Base-by-base conservation (phyloP, 1,284 basidiomycete genomes). In the Trametes pubescens region DNA sequence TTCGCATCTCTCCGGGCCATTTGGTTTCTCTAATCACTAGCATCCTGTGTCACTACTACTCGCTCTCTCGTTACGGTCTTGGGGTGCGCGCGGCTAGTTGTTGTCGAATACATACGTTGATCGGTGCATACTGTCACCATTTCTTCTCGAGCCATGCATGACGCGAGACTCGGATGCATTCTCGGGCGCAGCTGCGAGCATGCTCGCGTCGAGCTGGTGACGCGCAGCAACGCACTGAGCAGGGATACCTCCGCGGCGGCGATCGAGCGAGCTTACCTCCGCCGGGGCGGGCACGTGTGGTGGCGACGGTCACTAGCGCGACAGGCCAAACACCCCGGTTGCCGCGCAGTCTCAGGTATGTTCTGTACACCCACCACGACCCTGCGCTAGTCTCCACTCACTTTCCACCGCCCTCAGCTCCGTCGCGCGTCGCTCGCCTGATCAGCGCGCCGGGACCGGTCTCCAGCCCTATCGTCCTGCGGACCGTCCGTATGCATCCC, bases 11-110 rank as follows among this genome's bases (percentile, higher is more conserved):
- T 63, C 68, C 55, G 69, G 69, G 61, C 61, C 69, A 64, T 52
- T 61, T 64, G 69, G 65, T 67, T 69, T 69, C 60, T 66, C 59
- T 70, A 70, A 70, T 70, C 56, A 66, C 48, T 71, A 56, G 67
- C 70, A 70, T 67, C 58, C 68, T 69, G 68, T 70, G 64, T 69
- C 67, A 61, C 63, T 71, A 68, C 53, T 59, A 44, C 47, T 56
- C 43, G 53, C 56, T 57, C 54, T 55, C 18, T 55, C 40, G 52
- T 29, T 52, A 59, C 43, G 51, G 51, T 61, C 53, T 43, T 55
- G 44, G 60, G 52, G 60, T 56, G 53, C 53, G 60, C 60, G 60
- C 60, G 60, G 60, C 53, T 56, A 26, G 60, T 51, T 51, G 60
- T 61, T 56, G 60, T 61, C 53, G 60, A 61, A 61, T 61, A 56